Evolutionary conservation across 2,329 filamentous ascomycete species (phyloP), one percentile per base, ranked within the genome.

Genomic region (Neoscytalidium dimidiatum): DNA sequence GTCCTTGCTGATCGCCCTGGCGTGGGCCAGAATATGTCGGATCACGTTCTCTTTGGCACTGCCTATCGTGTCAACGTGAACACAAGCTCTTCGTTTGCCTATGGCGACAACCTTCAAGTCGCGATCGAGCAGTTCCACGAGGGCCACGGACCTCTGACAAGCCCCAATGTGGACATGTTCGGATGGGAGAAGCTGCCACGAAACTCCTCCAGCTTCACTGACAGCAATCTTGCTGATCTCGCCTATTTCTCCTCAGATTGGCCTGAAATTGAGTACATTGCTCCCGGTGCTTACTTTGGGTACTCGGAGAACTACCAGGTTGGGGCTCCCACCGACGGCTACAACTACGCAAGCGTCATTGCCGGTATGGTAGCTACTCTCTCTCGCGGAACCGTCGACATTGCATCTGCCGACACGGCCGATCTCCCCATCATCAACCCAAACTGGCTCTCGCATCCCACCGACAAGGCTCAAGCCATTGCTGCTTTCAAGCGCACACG

Each of bases 341-440:
- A 68, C 31, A 68, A 75, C 35, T 72, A 72, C 52, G 74, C 69
- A 3, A 64, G 68, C 3, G 67, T 77, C 44, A 28, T 65, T 9
- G 69, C 64, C 19, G 66, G 68, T 2, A 64, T 77, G 1, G 65
- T 77, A 72, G 74, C 76, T 69, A 79, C 83, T 0, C 83, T 87
- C 71, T 81, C 79, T n/a, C 75, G 75, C 49, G 87, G 87, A n/a
- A 78, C 80, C 35, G 81, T 86, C 0, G 82, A 75, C 0, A 78
- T 90, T 3, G 79, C 82, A 53, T 87, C 85, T 0, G 72, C 83
- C 0, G 79, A 88, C 65, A 82, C 85, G 0, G 69, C 74, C 1
- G 81, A 79, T 2, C 82, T 84, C 5, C 80, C 87, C 0, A 69
- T 78, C 3, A 83, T 86, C 69, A 80, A 88, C 67, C 81, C 73